Evolutionary conservation across 192 early-diverging fungal genomes (phyloP).

Genomic region (Piromyces sp.): DNA sequence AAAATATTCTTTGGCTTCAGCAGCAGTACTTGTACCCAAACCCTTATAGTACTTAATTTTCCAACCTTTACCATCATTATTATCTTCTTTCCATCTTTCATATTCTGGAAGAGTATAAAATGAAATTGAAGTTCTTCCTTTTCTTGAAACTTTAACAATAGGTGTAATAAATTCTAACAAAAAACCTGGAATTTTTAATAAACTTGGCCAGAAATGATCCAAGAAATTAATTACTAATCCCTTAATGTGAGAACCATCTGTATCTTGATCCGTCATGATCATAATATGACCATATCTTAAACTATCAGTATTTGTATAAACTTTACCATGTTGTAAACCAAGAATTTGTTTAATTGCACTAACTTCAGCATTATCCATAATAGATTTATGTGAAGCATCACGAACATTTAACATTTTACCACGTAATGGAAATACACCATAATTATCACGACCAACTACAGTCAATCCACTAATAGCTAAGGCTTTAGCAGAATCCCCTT

Average conservation of each 20-base stretch:
- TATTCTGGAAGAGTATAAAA: constrained; percentile 94
- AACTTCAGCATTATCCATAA: constrained; percentile 74
- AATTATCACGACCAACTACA: constrained; percentile 75
- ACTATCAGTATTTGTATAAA: constrained; percentile 49
- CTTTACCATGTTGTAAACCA: constrained; percentile 70
- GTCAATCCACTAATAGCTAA: constrained; percentile 70
- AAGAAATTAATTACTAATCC: constrained; percentile 92
- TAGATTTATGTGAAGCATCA: constrained; percentile 49
- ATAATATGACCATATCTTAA: constrained; percentile 89
- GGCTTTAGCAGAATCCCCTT: constrained; percentile 90
- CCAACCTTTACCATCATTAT: constrained; percentile 58
- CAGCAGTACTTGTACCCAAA: constrained; percentile 69
- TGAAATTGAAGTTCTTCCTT: constrained; percentile 26
- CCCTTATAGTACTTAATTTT: constrained; percentile 93
- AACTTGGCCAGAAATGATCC: constrained; percentile 79
- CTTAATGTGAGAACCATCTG: constrained; percentile 93
- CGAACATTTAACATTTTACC: constrained; percentile 96
- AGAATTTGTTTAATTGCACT: constrained; percentile 79
- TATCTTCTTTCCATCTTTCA: constrained; percentile 57
- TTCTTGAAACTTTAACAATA: constrained; percentile 71
- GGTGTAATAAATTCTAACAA: constrained; percentile 92
- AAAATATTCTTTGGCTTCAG: constrained; percentile 87
- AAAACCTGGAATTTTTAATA: constrained; percentile 81
- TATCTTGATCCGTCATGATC: constrained; percentile 99
- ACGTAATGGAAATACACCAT: constrained; percentile 86